phyloP scores from a whole-genome alignment of 768 basidiomycete species.

The Suillus brevipes region DNA sequence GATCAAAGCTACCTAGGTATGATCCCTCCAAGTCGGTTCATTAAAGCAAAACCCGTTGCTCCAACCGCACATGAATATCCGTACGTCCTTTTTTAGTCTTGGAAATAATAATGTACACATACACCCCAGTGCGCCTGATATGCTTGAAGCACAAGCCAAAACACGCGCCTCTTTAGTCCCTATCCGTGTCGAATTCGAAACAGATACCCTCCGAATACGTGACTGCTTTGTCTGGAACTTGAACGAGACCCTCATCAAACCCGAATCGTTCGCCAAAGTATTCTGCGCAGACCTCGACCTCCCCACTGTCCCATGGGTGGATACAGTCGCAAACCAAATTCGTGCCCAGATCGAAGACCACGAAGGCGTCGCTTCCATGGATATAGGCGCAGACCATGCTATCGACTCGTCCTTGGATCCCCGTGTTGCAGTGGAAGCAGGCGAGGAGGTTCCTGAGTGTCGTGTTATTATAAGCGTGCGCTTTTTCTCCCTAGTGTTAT shows the following conservation, averaged over 20 bases:
- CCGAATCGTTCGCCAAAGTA: constrained; percentile 79
- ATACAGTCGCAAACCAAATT: constrained; percentile 84
- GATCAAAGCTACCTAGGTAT: constrained; percentile 91
- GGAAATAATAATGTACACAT: background rate
- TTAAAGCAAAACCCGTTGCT: constrained; percentile 57
- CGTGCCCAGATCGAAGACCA: constrained; percentile 90
- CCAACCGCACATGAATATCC: constrained; percentile 69
- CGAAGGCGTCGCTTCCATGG: constrained; percentile 77
- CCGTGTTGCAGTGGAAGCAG: constrained; percentile 38
- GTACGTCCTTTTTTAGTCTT: constrained; percentile 48
- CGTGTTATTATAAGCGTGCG: constrained; percentile 79
- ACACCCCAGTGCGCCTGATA: constrained; percentile 56
- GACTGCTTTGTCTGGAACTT: constrained; percentile 98
- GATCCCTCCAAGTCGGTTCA: constrained; percentile 78
- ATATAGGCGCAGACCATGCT: constrained; percentile 46
- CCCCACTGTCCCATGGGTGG: constrained; percentile 61
- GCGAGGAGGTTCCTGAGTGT: constrained; percentile 71
- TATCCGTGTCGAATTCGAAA: constrained; percentile 94
- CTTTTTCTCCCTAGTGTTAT: constrained; percentile 21
- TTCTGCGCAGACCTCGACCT: constrained; percentile 91
- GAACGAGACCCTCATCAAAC: constrained; percentile 82
- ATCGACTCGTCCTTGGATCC: constrained; percentile 35
- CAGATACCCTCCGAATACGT: constrained; percentile 85
- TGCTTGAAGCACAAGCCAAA: constrained; percentile 62
- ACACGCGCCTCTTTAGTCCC: constrained; percentile 68